Evolutionary conservation across 176 grass and related monocot species (phyloP).

Genomic region (Tuctoria greenei): DNA sequence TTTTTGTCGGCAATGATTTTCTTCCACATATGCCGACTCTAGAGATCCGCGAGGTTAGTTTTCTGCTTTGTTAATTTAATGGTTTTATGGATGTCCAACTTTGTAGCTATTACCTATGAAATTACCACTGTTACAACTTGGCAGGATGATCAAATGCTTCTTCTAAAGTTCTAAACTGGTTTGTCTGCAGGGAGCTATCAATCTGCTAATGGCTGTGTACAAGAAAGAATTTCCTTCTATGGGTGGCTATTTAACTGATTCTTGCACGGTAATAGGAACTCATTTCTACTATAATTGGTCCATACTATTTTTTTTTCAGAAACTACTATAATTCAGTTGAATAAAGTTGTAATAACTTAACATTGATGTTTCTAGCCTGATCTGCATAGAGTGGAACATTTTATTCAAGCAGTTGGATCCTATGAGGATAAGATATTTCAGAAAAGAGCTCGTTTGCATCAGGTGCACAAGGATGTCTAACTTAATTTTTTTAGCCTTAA

Average conservation of each 20-base stretch:
- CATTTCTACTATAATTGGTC: slow-evolving; percentile 9
- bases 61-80: slow-evolving; percentile 20
- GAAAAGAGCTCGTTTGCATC: slow-evolving; percentile 89
- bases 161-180: slow-evolving; percentile 19
- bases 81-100: slow-evolving; percentile 22
- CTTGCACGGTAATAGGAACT: slow-evolving; percentile 69
- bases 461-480: slow-evolving; percentile 47
- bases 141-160: slow-evolving; percentile 7
- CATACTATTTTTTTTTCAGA: not conserved
- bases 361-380: slow-evolving; percentile 62
- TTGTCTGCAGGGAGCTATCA: slow-evolving; percentile 82
- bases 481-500: slow-evolving; percentile 19
- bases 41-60: slow-evolving; percentile 95
- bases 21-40: slow-evolving; percentile 99
- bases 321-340: not conserved
- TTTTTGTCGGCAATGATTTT: slow-evolving; percentile 99
- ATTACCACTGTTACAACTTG: slow-evolving; percentile 8
- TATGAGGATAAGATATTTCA: slow-evolving; percentile 96
- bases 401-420: slow-evolving; percentile 93
- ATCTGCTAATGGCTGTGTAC: slow-evolving; percentile 95
- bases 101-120: slow-evolving; percentile 13
- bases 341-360: slow-evolving; percentile 11
- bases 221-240: slow-evolving; percentile 90
- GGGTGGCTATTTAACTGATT: slow-evolving; percentile 89
- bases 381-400: slow-evolving; percentile 84